A percentile compares a stretch with the other conserved stretches of the same genome.
phyloP scores from a whole-genome alignment of 257 asterid genomes.

The Solanum chiquidenum region DNA sequence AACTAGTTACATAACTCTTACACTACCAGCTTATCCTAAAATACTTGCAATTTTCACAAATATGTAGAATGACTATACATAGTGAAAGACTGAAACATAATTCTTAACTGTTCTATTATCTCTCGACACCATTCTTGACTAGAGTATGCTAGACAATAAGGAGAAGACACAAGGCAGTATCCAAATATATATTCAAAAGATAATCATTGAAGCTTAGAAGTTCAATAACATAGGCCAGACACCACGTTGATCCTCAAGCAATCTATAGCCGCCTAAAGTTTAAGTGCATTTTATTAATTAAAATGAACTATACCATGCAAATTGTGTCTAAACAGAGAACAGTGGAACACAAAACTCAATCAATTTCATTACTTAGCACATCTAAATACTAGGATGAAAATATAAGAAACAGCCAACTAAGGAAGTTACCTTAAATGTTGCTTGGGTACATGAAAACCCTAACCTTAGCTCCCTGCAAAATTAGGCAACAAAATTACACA shows the following conservation, averaged over 20 bases:
- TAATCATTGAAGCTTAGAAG: background rate
- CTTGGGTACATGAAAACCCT: constrained; percentile 63
- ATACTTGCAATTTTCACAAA: background rate
- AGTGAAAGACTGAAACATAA: background rate
- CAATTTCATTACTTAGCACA: background rate
- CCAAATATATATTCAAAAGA: background rate
- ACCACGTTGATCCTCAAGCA: too few species aligned
- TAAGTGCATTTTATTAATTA: too few species aligned
- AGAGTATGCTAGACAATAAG: background rate
- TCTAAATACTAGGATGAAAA: background rate
- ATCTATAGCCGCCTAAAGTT: too few species aligned
- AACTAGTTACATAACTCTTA: background rate
- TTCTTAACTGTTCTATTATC: background rate
- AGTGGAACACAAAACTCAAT: background rate
- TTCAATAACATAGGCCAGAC: background rate
- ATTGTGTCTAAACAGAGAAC: background rate
- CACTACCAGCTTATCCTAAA: background rate
- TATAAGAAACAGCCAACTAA: background rate
- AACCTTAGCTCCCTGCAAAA: constrained; percentile 42
- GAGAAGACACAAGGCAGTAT: background rate
- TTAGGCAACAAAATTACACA: background rate
- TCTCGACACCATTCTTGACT: background rate
- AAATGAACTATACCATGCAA: background rate
- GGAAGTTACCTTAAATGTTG: constrained; percentile 34
- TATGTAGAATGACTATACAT: background rate